Conservation (phyloP, 2,329 filamentous ascomycete genomes). For the Leptodontidium sp. region DNA sequence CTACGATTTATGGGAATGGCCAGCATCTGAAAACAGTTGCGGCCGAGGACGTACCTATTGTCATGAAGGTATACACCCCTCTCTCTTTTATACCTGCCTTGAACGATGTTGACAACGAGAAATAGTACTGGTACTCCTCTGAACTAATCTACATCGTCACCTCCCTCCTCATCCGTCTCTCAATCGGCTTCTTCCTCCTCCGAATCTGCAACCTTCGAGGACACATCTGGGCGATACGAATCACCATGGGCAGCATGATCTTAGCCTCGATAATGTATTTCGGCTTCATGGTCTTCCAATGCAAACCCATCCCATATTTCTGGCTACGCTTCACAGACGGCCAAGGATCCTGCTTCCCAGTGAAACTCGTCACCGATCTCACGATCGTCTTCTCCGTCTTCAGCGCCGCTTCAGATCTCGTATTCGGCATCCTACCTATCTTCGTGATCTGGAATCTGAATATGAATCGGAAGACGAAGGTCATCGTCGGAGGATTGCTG, state of each 20-base stretch:
- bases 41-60: constrained; percentile 24
- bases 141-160: constrained; percentile 32
- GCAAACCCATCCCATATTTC: constrained; percentile 28
- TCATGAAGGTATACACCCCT: constrained; percentile 27
- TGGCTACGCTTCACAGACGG: constrained; percentile 31
- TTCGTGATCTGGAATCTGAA: constrained; percentile 34
- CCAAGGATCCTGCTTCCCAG: constrained; percentile 22
- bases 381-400: constrained; percentile 26
- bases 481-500: constrained; percentile 25
- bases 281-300: constrained; percentile 32
- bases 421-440: constrained; percentile 33
- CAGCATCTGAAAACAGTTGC: constrained; percentile 25
- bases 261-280: constrained; percentile 27
- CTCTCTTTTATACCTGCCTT: background rate
- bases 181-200: constrained; percentile 34
- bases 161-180: constrained; percentile 34
- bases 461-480: constrained; percentile 33
- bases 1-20: constrained; percentile 32
- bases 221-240: constrained; percentile 25
- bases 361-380: constrained; percentile 14
- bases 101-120: background rate
- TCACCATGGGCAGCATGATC: constrained; percentile 27
- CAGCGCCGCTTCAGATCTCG: constrained; percentile 25
- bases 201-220: constrained; percentile 22
- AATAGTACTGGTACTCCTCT: constrained; percentile 29